Percentiles rank a stretch among this genome's conserved stretches.
These are phyloP conservation scores for Umbelopsis isabellina DNA, from an alignment of 192 early-diverging fungal species.

Conservation along the genomic window DNA sequence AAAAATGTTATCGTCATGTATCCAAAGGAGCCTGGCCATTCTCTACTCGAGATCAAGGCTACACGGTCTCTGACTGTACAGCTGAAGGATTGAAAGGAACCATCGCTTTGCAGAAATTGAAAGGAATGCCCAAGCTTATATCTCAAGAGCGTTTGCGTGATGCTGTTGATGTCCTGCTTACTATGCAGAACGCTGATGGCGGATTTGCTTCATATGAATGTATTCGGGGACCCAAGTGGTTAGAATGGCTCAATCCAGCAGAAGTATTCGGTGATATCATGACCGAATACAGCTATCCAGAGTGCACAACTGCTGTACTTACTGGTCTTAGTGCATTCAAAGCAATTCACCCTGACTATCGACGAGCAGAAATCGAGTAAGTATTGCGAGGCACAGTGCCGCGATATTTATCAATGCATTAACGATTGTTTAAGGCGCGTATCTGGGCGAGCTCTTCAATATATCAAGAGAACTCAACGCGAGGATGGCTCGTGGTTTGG, in stretches of 20 bases:
- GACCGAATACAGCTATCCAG: slow-evolving; percentile 96
- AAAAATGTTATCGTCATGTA: slow-evolving; percentile 77
- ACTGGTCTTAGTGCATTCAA: slow-evolving; percentile 82
- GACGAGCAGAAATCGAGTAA: slow-evolving; percentile 76
- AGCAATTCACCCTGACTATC: slow-evolving; percentile 80
- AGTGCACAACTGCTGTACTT: slow-evolving; percentile 94
- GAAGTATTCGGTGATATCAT: slow-evolving; percentile 98
- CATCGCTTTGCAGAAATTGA: slow-evolving; percentile 71
- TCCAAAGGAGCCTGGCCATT: slow-evolving; percentile 98
- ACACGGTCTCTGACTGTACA: slow-evolving; percentile 95
- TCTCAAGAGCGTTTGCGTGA: slow-evolving; percentile 75
- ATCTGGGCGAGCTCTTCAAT: slow-evolving; percentile 65
- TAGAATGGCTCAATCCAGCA: slow-evolving; percentile 93
- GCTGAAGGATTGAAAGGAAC: slow-evolving; percentile 89
- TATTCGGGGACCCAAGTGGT: slow-evolving; percentile 73
- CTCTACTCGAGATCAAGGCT: slow-evolving; percentile 89
- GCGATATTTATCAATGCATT: neutral
- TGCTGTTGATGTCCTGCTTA: slow-evolving; percentile 88
- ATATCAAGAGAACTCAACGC: slow-evolving; percentile 73
- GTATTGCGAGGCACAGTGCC: slow-evolving; percentile 20
- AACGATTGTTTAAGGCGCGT: slow-evolving; percentile 29
- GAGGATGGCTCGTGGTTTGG: slow-evolving; percentile 94
- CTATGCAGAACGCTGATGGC: slow-evolving; percentile 90
- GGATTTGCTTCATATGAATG: slow-evolving; percentile 95
- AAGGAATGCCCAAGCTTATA: slow-evolving; percentile 59